Evolutionary conservation across 192 early-diverging fungal genomes (phyloP), one percentile per base, ranked within the genome.

Genomic region (Coemansia brasiliensis): DNA sequence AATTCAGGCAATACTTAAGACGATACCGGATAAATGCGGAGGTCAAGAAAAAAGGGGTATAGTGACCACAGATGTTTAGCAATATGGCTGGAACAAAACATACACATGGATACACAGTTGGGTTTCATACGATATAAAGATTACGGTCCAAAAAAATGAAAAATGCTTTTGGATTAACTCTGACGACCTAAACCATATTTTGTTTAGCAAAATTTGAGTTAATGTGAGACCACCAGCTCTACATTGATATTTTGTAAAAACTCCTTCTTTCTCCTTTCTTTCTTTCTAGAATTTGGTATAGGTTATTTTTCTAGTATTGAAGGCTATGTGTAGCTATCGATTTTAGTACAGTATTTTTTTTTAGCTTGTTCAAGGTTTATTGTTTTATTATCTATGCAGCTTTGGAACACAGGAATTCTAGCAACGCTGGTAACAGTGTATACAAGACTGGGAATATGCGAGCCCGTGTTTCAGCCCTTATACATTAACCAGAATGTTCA

Each of bases 351-450:
- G 44, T 22, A 11, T 46, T 46, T 32, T 52, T 55, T 39, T 39
- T 22, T 15, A 27, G 38, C 10, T 26, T 16, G 48, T 13, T n/a
- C 48, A 42, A 16, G 4, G 17, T 42, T 42, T 3, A n/a, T 42
- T 42, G 39, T 40, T 42, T 11, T 24, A 16, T 21, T 16, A 35
- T 8, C 16, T 20, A 58, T 58, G 57, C 57, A 41, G 17, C 25
- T 58, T 42, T 48, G 44, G 57, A 37, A 38, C 18, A 11, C 13
- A 35, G n/a, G 21, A 26, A 25, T n/a, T 32, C 10, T 58, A 37
- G 57, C 57, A 17, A 20, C 24, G 21, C 57, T 48, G 25, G 55
- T 26, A 13, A 32, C 57, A 26, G 45, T 39, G 44, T 37, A 13
- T 22, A 22, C 21, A 10, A 21, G 35, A 12, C 20, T 27, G 11